Base-by-base conservation (phyloP, 139 green algal genomes). In the Mesotaenium endlicherianum region DNA sequence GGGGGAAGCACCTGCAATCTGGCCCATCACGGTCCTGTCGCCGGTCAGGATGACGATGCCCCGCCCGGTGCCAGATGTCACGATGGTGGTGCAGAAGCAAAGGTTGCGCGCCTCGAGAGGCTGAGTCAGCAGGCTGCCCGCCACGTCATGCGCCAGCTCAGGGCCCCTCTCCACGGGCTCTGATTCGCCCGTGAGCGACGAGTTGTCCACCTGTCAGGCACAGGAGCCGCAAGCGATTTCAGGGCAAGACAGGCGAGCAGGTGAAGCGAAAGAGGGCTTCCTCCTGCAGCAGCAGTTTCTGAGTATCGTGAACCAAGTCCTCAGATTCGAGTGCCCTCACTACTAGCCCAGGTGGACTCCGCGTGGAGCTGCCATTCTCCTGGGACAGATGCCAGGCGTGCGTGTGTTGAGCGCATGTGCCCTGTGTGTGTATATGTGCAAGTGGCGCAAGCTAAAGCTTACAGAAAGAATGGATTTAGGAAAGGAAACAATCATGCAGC, bases 41-140 rank as follows among this genome's bases (percentile, higher is more conserved):
- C 72, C 81, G 6, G 75, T 82, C 30, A 72, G 67, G 68, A 88
- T 82, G 40, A 88, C 86, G 49, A 86, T 75, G 40, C 83, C 89
- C 67, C 47, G 55, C 49, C 38, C 86, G 8, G 41, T 40, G 31
- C 86, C 86, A 14, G 82, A 77, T 45, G 41, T 85, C n/a, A 94
- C 71, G 60, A 94, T 94, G 36, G 92, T 95, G 4, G 87, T 91
- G 85, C 91, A 94, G 91, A 95, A 95, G 36, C 84, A 71, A 6
- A 95, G 82, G 89, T 94, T 95, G 64, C 80, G 70, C 20, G 92
- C 89, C 84, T 95, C 92, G 49, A 88, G 64, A 0, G 76, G 64
- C 40, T 59, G 42, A n/a, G 42, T 71, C 20, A 85, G 41, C 36
- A 50, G 79, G 70, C 86, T 88, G 17, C n/a, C 75, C 0, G 49